Base-by-base conservation (phyloP, 2,329 filamentous ascomycete species). In the Xylariaceae sp. region DNA sequence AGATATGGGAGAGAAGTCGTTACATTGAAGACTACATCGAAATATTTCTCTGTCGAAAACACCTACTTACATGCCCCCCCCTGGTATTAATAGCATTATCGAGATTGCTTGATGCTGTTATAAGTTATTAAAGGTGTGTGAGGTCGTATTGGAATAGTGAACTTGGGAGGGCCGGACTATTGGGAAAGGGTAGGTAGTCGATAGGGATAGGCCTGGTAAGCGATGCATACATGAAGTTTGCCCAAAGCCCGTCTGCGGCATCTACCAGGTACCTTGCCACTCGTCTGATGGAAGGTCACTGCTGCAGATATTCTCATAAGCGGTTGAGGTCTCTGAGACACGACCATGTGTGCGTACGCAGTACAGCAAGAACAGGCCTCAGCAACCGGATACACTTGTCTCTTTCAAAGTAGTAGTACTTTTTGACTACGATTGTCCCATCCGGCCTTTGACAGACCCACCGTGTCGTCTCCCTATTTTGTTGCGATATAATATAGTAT, bases 311-410 rank as follows among this genome's bases (percentile, higher is more conserved):
- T n/a, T n/a, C n/a, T n/a, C n/a, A n/a, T 17, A 18, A 54, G 37
- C 42, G 53, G 42, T 17, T 35, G 15, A 51, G 3, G 34, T 51
- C n/a, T 56, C 34, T 58, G 34, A 58, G 54, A 62, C 50, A 56
- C 34, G 11, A 17, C 53, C 37, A 56, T 55, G 48, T 60, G 45
- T 54, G 53, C 58, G 23, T 57, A 55, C 48, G 51, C 52, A 57
- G 30, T 42, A 51, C 17, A 44, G 23, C 44, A 17, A 15, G 15
- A 18, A 30, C 15, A 37, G 42, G 48, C 48, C 44, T 56, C 52
- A 57, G 55, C 56, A 5, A 30, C 49, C 30, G 23, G 11, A 52
- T 48, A 56, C 47, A 59, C 39, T 44, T 57, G 59, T 57, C 42
- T 56, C 30, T 53, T n/a, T 35, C 30, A 50, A 35, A 51, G 49